A percentile compares a stretch with the other conserved stretches of the same genome.
Evolutionary conservation across 495 filamentous ascomycete genomes (phyloP).

Genomic region (Trichocladium antarcticum): DNA sequence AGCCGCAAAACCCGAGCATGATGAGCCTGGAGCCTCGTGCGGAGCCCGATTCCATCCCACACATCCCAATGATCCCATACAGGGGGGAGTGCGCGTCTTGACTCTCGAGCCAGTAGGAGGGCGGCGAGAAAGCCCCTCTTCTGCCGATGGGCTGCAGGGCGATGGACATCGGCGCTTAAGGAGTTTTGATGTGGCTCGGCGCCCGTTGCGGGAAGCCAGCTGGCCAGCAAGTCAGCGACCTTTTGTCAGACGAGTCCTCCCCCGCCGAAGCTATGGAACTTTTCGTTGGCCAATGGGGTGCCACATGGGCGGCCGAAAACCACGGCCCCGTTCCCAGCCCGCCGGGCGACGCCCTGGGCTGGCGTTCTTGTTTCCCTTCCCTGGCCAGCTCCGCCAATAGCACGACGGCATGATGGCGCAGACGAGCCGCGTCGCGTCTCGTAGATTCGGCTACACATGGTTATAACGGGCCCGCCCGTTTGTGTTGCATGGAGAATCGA

Average conservation of each 20-base stretch:
- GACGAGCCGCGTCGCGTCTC: neutral
- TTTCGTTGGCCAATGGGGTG: constrained; percentile 15
- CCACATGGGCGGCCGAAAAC: neutral
- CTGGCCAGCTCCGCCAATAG: constrained; percentile 3
- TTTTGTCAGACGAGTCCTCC: constrained; percentile 11
- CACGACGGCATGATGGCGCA: neutral
- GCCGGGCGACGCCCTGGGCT: constrained; percentile 13
- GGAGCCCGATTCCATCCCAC: constrained; percentile 12
- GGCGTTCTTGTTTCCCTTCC: constrained; percentile 3
- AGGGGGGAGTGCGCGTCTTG: constrained; percentile 27
- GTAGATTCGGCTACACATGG: neutral
- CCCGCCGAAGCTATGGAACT: constrained; percentile 6
- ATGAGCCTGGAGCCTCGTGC: neutral
- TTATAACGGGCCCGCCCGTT: no score
- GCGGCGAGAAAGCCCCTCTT: constrained; percentile 16
- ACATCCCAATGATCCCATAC: constrained; percentile 8
- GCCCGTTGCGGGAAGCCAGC: no score
- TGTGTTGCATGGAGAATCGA: no score
- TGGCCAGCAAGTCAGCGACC: constrained; percentile 21
- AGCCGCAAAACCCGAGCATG: neutral
- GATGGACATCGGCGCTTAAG: constrained; percentile 30
- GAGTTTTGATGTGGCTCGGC: constrained; percentile 20
- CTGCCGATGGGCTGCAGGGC: constrained; percentile 26
- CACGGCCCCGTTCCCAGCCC: constrained; percentile 20
- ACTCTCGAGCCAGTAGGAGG: constrained; percentile 20